These are phyloP conservation scores for Lentithecium fluviatile DNA, from an alignment of 495 filamentous ascomycete species.

Conservation along the genomic window DNA sequence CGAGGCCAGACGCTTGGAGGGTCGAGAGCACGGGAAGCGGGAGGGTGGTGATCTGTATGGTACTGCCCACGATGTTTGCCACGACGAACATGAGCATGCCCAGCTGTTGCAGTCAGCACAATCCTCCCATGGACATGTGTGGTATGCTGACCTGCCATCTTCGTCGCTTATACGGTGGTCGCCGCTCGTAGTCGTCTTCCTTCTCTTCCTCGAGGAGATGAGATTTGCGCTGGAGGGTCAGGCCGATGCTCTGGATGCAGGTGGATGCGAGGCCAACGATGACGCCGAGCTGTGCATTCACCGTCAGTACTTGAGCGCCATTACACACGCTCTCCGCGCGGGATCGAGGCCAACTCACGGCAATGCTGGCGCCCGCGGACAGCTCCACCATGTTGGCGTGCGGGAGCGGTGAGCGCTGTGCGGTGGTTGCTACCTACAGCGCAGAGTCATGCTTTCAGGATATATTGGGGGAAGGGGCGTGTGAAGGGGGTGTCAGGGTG, in stretches of 20 bases:
- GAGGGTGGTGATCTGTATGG: conserved; percentile 95
- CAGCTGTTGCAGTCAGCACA: conserved; percentile 47
- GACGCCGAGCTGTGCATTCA: conserved; percentile 69
- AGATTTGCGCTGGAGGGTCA: conserved; percentile 98
- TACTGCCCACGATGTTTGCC: conserved; percentile 89
- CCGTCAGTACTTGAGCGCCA: too few relatives aligned
- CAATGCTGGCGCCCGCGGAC: conserved; percentile 82
- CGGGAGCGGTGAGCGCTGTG: conserved; percentile 14
- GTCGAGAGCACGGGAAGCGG: conserved; percentile 94
- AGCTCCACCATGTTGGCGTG: conserved; percentile 80
- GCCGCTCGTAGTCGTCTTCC: conserved; percentile 68
- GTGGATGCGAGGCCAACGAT: conserved; percentile 90
- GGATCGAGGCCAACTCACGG: conserved; percentile 55
- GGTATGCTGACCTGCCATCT: conserved; percentile 74
- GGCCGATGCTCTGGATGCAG: conserved; percentile 87
- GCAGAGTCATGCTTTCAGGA: conserved; percentile 24
- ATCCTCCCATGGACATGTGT: neutral
- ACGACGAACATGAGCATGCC: conserved; percentile 97
- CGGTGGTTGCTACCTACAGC: conserved; percentile 21
- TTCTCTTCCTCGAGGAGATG: conserved; percentile 98
- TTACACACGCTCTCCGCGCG: too few relatives aligned
- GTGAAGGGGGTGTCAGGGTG: neutral
- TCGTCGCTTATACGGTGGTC: conserved; percentile 85
- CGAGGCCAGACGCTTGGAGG: conserved; percentile 90
- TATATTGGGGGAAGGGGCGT: neutral